phyloP scores from a whole-genome alignment of 2,329 filamentous ascomycete species.

The Endocalyx cinctus region DNA sequence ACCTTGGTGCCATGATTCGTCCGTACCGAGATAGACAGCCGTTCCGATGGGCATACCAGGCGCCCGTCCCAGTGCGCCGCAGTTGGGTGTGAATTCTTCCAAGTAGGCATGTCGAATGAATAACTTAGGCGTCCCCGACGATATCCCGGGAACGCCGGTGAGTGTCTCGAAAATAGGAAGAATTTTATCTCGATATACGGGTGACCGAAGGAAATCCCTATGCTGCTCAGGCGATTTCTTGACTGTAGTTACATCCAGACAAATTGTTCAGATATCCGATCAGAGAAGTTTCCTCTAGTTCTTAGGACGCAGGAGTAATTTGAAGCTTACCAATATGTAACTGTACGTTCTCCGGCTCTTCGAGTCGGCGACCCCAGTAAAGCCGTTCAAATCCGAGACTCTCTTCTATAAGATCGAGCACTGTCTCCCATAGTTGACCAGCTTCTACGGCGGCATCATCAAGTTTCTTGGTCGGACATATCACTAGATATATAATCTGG shows the following conservation, averaged over 20 bases:
- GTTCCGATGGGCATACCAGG: slow-evolving; percentile 15
- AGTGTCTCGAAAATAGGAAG: slow-evolving; percentile 2
- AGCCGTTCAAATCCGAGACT: slow-evolving; percentile 19
- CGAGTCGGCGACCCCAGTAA: slow-evolving; percentile 27
- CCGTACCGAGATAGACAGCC: slow-evolving; percentile 25
- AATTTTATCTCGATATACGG: slow-evolving; percentile 1
- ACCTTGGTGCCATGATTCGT: slow-evolving; percentile 9
- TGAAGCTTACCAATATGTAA: slow-evolving; percentile 22
- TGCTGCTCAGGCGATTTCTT: slow-evolving; percentile 2
- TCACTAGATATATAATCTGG: slow-evolving; percentile 14
- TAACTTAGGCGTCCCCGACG: not conserved
- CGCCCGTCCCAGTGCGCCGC: slow-evolving; percentile 3
- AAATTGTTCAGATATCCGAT: not conserved
- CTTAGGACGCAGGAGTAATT: too few relatives aligned
- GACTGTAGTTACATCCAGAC: not conserved
- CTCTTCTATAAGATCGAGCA: slow-evolving; percentile 7
- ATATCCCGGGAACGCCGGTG: slow-evolving; percentile 3
- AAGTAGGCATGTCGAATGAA: slow-evolving; percentile 19
- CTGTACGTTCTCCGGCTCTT: slow-evolving; percentile 23
- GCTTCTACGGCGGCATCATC: slow-evolving; percentile 1
- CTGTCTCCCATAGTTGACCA: slow-evolving; percentile 1
- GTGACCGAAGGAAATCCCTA: slow-evolving; percentile 1
- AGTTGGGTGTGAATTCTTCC: slow-evolving; percentile 18
- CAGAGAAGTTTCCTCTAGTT: too few relatives aligned
- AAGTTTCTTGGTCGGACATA: slow-evolving; percentile 6